Evolutionary conservation across 2,329 filamentous ascomycete species (phyloP), one percentile per base, ranked within the genome.

Genomic region (Pseudopyricularia javanii): DNA sequence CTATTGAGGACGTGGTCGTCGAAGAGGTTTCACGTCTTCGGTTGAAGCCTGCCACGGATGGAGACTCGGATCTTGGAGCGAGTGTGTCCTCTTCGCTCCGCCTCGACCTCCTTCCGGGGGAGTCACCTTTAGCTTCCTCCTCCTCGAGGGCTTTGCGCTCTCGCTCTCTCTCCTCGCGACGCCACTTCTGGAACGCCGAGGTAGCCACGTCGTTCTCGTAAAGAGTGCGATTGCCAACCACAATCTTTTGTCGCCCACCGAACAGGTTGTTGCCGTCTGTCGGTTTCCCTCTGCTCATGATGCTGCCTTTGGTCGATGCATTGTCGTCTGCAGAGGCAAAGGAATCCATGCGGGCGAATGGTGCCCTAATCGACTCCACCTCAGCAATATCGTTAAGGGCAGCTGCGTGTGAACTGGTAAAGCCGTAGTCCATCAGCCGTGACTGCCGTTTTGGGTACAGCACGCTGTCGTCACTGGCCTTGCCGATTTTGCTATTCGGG

Each of bases 391-490:
- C 91, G 17, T 81, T 75, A 3, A 96, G 74, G 1, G 69, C 72
- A 22, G 11, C 7, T 43, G n/a, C 37, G 17, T n/a, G n/a, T n/a
- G n/a, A n/a, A 15, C 75, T 75, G 49, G 79, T 60, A 37, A 69
- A 69, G 9, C 84, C 83, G 62, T 87, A 88, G 54, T 94, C 82
- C 64, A 81, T 75, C 58, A 94, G 69, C 54, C 86, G 80, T 1
- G 91, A 95, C 57, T 86, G 84, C 52, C 89, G 80, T 62, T 88
- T 91, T 3, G 87, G 87, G 57, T 82, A 86, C 20, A 97, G 70
- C 3, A 97, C 91, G 59, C 91, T 96, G 67, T 96, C 91, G 64
- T 97, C 91, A 67, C 87, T 93, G 15, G 91, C 91, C 68, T 97
- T 96, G 54, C 91, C 91, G 32, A 96, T 78, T 65, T 90, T 86